phyloP scores from a whole-genome alignment of 805 yeast species.

The Cyberlindnera veronae region DNA sequence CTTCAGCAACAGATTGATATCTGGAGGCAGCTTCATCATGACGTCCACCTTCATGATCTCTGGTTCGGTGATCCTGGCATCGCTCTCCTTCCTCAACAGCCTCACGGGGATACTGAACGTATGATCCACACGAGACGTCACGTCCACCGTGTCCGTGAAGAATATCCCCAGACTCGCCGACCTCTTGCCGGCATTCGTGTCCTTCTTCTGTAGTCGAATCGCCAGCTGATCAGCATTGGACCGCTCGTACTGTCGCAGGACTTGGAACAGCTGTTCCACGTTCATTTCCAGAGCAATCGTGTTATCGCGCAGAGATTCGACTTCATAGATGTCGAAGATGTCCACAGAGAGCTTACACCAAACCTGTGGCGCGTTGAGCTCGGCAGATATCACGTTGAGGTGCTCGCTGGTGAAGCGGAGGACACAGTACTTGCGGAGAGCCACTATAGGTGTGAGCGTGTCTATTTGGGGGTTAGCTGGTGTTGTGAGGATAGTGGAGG shows the following conservation, averaged over 20 bases:
- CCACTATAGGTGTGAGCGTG: slow-evolving; percentile 47
- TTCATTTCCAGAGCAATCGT: slow-evolving; percentile 59
- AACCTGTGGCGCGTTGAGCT: slow-evolving; percentile 57
- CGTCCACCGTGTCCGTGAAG: slow-evolving; percentile 44
- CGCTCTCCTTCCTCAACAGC: slow-evolving; percentile 52
- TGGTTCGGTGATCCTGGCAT: slow-evolving; percentile 59
- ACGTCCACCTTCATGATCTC: slow-evolving; percentile 51
- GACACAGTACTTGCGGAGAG: slow-evolving; percentile 52
- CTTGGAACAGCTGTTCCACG: slow-evolving; percentile 55
- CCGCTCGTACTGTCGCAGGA: slow-evolving; percentile 52
- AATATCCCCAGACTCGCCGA: slow-evolving; percentile 53
- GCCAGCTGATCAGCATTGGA: slow-evolving; percentile 48
- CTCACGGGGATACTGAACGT: slow-evolving; percentile 70
- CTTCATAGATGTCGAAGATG: slow-evolving; percentile 29
- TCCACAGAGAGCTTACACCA: slow-evolving; percentile 56
- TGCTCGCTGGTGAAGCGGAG: slow-evolving; percentile 50
- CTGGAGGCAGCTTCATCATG: slow-evolving; percentile 45
- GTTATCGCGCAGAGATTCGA: slow-evolving; percentile 48
- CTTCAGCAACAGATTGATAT: slow-evolving; percentile 50
- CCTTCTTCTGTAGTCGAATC: slow-evolving; percentile 44
- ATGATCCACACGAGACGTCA: slow-evolving; percentile 50
- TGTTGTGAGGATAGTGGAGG: too few species aligned
- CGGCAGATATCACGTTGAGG: slow-evolving; percentile 49
- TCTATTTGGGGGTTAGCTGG: slow-evolving; percentile 23
- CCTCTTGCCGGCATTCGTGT: slow-evolving; percentile 30